These are phyloP conservation scores for Linanthus parryae DNA, from an alignment of 148 eudicot genomes.

Conservation along the genomic window DNA sequence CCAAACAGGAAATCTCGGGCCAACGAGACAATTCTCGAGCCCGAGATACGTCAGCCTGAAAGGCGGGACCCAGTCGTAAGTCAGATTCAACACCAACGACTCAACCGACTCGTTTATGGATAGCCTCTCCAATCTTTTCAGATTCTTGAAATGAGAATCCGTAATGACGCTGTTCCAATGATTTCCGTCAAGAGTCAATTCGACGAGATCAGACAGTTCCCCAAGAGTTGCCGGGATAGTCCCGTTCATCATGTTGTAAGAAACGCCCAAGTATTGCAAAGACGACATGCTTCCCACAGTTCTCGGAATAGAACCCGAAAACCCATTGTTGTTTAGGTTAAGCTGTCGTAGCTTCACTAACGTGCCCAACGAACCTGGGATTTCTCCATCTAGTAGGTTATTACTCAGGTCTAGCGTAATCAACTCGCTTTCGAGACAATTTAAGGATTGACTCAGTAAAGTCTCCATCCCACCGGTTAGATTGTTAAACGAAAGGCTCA, in stretches of 20 bases:
- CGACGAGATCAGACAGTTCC: slow-evolving; percentile 6
- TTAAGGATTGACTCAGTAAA: slow-evolving; percentile 2
- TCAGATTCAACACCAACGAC: slow-evolving; percentile 16
- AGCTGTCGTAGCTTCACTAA: slow-evolving; percentile 7
- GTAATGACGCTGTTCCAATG: slow-evolving; percentile 16
- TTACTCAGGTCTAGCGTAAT: slow-evolving; percentile 7
- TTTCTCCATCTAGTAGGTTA: slow-evolving; percentile 9
- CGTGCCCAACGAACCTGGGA: slow-evolving; percentile 12
- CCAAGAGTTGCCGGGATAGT: slow-evolving; percentile 11
- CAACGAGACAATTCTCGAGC: slow-evolving; percentile 12
- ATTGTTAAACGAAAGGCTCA: background rate
- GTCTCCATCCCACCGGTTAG: slow-evolving; percentile 7
- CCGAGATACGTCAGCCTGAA: slow-evolving; percentile 9
- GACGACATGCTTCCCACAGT: slow-evolving; percentile 11
- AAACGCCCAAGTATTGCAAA: slow-evolving; percentile 9
- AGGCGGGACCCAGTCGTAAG: slow-evolving; percentile 16
- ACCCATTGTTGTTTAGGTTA: slow-evolving; percentile 4
- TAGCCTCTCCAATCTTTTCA: slow-evolving; percentile 10
- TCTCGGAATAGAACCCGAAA: slow-evolving; percentile 15
- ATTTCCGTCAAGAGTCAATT: slow-evolving; percentile 10
- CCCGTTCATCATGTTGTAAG: slow-evolving; percentile 16
- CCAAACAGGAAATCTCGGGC: slow-evolving; percentile 20
- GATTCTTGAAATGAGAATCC: slow-evolving; percentile 17
- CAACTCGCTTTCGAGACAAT: slow-evolving; percentile 12
- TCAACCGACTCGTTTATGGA: background rate